Percentiles rank a stretch among this genome's conserved stretches.
Evolutionary conservation across 2,329 filamentous ascomycete species (phyloP).

Genomic region (Ophiostoma novo-ulmi): DNA sequence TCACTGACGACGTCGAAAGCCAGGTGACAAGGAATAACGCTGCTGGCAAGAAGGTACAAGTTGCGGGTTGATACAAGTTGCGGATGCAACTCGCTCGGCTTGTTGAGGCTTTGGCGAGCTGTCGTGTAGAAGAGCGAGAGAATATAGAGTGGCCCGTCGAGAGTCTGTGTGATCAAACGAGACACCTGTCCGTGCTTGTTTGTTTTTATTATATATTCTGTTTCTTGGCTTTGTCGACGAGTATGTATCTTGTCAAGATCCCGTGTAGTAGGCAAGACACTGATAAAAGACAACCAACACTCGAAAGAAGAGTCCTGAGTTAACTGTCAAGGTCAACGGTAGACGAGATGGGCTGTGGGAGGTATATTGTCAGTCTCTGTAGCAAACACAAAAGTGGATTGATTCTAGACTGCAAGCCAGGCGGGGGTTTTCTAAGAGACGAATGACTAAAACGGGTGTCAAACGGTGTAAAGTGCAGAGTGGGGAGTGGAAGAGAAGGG

Average conservation of each 20-base stretch:
- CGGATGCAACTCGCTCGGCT: not conserved
- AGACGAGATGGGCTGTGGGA: constrained; percentile 17
- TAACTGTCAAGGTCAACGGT: not conserved
- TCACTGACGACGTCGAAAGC: constrained; percentile 14
- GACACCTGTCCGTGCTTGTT: not conserved
- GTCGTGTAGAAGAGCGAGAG: not conserved
- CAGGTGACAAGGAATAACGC: constrained; percentile 5
- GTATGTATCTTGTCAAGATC: not conserved
- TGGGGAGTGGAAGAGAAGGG: not conserved
- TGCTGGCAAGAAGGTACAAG: constrained; percentile 12
- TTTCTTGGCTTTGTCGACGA: not conserved
- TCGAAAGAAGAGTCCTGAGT: not conserved
- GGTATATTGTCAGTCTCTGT: constrained; percentile 23
- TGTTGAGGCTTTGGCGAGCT: constrained; percentile 1
- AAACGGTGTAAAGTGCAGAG: not conserved
- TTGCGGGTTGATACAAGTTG: constrained; percentile 6
- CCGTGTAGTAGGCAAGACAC: not conserved
- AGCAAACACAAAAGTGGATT: constrained; percentile 18
- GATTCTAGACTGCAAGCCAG: constrained; percentile 21
- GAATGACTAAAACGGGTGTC: constrained; percentile 17
- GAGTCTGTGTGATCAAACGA: not conserved
- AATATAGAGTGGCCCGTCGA: not conserved
- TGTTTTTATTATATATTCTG: not conserved
- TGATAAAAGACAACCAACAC: not conserved
- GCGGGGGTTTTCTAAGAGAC: not conserved